Evolutionary conservation across 805 yeast genomes (phyloP), one percentile per base, ranked within the genome.

Genomic region (Candida ipomoeae): DNA sequence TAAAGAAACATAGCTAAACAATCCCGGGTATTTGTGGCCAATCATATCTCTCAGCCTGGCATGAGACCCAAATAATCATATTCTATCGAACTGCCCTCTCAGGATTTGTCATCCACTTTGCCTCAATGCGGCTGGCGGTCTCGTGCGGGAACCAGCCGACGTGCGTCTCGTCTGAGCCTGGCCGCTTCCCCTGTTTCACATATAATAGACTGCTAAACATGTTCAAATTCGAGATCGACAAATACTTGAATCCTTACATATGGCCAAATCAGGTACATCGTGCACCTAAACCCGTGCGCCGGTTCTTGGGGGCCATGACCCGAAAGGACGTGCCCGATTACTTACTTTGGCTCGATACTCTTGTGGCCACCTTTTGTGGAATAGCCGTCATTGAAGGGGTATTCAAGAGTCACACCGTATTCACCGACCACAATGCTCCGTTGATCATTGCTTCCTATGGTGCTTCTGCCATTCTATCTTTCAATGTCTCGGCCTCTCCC

Each of bases 391-490:
- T 79, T 10, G 81, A 75, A 58, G 82, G 75, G 0, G 68, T 80
- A 0, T 80, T 79, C 59, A 65, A 62, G 52, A 60, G 62, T 45
- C 65, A 65, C 46, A 67, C 70, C 0, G 75, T 69, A 0, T 78
- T 79, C 55, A 58, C 65, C 3, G 43, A 54, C 18, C 74, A 71
- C 51, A 59, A 66, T 46, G 75, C 79, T 0, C 83, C 83, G 3
- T 58, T 70, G 10, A 69, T 80, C n/a, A 66, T 80, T 37, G 84
- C 83, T 2, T 68, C 77, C 54, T 80, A 80, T 55, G 89, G 84
- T 0, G 89, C 89, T 0, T 69, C 83, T 2, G 85, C 87, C 1
- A 77, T 84, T 34, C 66, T 84, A 11, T 66, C 80, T 39, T 84
- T 78, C 64, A 83, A 83, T 59, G 77, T 80, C 1, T 65, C 69